phyloP scores from a whole-genome alignment of 768 basidiomycete species.

The Sarcodon aspratus region DNA sequence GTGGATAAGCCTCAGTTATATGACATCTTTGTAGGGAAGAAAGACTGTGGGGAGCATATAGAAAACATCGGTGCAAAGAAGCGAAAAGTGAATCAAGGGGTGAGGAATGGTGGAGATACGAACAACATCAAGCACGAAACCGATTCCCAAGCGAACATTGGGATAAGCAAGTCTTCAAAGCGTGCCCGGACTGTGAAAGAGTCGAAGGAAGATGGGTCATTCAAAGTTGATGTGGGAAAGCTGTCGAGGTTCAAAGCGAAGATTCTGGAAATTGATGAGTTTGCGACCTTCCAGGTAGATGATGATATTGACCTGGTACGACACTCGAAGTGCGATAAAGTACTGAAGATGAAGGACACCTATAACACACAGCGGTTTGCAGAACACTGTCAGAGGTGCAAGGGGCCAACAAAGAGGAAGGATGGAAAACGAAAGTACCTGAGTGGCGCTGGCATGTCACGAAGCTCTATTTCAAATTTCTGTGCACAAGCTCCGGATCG shows the following conservation, averaged over 20 bases:
- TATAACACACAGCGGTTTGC: background rate
- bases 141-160: background rate
- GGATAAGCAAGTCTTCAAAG: background rate
- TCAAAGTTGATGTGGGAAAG: background rate
- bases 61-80: background rate
- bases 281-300: background rate
- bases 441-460: background rate
- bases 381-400: background rate
- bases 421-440: background rate
- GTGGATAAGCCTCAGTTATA: no score
- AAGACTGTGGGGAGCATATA: background rate
- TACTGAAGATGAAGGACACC: background rate
- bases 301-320: background rate
- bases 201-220: background rate
- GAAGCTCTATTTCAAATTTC: background rate
- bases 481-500: background rate
- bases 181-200: background rate
- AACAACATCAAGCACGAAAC: background rate
- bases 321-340: background rate
- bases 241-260: background rate
- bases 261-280: background rate
- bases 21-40: background rate
- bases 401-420: background rate
- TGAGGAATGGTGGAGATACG: no score
- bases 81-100: background rate